These are phyloP conservation scores for Pythium pyrilobum DNA, from an alignment of 352 stramenopile species.

Conservation along the genomic window DNA sequence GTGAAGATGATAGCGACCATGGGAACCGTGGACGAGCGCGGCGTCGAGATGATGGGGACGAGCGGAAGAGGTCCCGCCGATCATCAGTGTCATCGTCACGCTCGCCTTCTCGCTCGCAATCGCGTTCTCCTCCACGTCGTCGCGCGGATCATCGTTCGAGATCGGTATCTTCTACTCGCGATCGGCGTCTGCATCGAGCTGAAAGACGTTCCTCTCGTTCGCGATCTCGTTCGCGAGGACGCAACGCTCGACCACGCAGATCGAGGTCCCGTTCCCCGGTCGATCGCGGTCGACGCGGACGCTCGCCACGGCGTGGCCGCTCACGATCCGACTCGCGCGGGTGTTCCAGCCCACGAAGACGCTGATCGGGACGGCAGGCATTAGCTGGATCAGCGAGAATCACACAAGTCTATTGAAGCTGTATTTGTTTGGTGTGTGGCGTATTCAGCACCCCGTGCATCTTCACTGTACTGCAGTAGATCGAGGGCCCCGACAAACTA, in stretches of 20 bases:
- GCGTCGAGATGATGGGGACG: not conserved
- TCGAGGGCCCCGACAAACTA: conserved; percentile 16
- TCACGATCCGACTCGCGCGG: not conserved
- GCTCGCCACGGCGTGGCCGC: not conserved
- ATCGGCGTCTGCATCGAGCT: not conserved
- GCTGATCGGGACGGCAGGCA: too few relatives aligned
- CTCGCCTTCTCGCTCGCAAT: not conserved
- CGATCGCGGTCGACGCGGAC: too few relatives aligned
- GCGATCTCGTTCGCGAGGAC: not conserved
- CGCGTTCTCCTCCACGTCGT: not conserved
- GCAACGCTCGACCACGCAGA: not conserved
- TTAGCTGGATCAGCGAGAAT: too few relatives aligned
- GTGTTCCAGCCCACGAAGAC: too few relatives aligned
- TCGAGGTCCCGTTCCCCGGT: not conserved
- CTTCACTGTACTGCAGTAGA: too few relatives aligned
- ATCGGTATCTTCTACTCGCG: not conserved
- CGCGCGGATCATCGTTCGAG: not conserved
- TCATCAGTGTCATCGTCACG: conserved; percentile 1
- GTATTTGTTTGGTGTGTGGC: not conserved
- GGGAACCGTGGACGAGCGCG: not conserved
- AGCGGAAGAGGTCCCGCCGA: not conserved
- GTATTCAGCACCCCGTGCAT: too few relatives aligned
- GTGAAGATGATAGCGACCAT: not conserved
- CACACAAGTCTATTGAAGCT: too few relatives aligned
- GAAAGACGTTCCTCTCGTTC: not conserved